Evolutionary conservation across 805 yeast species (phyloP), one percentile per base, ranked within the genome.

Genomic region (Wickerhamomyces subpelliculosus): DNA sequence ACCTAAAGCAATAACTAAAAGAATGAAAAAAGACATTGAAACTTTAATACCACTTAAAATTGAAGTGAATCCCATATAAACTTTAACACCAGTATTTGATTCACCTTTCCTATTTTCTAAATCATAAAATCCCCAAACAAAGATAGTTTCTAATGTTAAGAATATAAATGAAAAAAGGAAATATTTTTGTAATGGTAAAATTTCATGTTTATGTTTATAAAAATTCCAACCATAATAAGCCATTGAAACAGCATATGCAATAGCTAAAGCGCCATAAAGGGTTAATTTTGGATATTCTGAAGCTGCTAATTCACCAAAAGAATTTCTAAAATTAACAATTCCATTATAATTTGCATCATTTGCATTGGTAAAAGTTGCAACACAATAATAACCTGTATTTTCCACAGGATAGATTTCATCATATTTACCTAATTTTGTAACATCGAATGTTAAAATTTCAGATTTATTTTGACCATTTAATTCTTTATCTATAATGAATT

Each of bases 81-180:
- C 75, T 45, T 78, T 83, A 49, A 87, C 77, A 34, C 78, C 78
- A 1, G 73, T 67, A 25, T 60, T 58, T 0, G 49, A 36, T 20
- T 61, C 51, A 32, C 80, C 83, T 34, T 70, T 64, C 35, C 75
- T 67, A 62, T 93, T 93, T 51, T 79, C 78, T 45, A 85, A 70
- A 53, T 87, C 96, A 57, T 84, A 93, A 57, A 86, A 84, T 3
- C 95, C 87, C 95, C 97, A 89, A 32, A 87, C 80, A 36, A 87
- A 75, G 36, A 88, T 74, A 48, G 87, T 84, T 61, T 93, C 97
- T 18, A 78, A 67, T 1, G 95, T 81, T 56, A 93, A 72, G 51
- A 87, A 84, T 7, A 78, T 78, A 44, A 84, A 82, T 65, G 90
- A 84, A 2, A 84, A 95, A 37, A 95, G 77, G 52, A 93, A 72